phyloP scores from a whole-genome alignment of 2,329 filamentous ascomycete genomes.

The Neofusicoccum sp. region DNA sequence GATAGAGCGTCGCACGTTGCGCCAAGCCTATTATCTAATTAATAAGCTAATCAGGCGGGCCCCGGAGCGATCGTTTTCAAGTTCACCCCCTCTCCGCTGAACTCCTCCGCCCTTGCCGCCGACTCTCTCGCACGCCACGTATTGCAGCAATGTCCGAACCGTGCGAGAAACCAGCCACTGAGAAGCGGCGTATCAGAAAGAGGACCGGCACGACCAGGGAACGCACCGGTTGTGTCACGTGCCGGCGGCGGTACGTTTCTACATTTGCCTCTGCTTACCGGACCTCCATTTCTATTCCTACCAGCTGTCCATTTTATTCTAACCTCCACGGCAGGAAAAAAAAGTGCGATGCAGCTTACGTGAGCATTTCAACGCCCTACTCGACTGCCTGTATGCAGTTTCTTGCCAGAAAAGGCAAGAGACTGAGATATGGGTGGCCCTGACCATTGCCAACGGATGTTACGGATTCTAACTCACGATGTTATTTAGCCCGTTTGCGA shows the following conservation, averaged over 20 bases:
- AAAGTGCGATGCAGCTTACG: conserved; percentile 19
- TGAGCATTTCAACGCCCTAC: background rate
- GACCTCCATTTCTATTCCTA: background rate
- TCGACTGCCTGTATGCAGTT: background rate
- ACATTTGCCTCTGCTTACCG: background rate
- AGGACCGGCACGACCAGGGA: conserved; percentile 21
- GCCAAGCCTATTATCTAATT: too few relatives aligned
- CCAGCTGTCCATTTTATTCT: background rate
- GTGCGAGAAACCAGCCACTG: too few relatives aligned
- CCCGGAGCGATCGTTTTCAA: too few relatives aligned
- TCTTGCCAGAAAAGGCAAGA: too few relatives aligned
- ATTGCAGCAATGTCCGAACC: too few relatives aligned
- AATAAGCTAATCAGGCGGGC: too few relatives aligned
- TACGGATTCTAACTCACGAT: background rate
- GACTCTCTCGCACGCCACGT: too few relatives aligned
- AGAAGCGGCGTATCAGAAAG: conserved; percentile 18
- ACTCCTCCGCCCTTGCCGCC: too few relatives aligned
- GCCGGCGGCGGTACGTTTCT: conserved; percentile 19
- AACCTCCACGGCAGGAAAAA: conserved; percentile 14
- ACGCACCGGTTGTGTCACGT: conserved; percentile 21
- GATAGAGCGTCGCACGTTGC: too few relatives aligned
- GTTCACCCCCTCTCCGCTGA: too few relatives aligned
- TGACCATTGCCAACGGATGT: too few relatives aligned
- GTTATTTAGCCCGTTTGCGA: conserved; percentile 8
- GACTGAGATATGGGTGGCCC: too few relatives aligned